Evolutionary conservation across 2,329 filamentous ascomycete species (phyloP).

Genomic region (Colletotrichum lupini): DNA sequence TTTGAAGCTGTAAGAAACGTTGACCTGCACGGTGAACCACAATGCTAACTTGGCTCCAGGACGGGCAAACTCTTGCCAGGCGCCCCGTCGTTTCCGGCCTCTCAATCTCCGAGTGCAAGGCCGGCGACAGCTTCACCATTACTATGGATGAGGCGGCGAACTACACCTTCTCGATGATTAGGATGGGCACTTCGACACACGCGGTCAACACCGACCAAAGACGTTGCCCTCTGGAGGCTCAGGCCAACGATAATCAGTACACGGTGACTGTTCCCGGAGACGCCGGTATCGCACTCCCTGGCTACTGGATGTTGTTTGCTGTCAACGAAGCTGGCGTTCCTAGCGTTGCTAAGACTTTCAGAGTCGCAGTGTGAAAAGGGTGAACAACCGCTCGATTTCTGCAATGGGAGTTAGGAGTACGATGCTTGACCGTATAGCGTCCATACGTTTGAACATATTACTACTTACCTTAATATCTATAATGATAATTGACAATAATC

Average conservation of each 20-base stretch:
- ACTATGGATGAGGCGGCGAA: slow-evolving; percentile 41
- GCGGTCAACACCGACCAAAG: slow-evolving; percentile 69
- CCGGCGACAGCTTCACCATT: slow-evolving; percentile 43
- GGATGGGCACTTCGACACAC: slow-evolving; percentile 62
- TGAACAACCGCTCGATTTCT: background rate
- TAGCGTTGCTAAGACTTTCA: slow-evolving; percentile 54
- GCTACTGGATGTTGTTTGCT: slow-evolving; percentile 65
- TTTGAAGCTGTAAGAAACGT: slow-evolving; percentile 45
- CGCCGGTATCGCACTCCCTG: slow-evolving; percentile 59
- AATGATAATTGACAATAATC: background rate
- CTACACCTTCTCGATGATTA: slow-evolving; percentile 54
- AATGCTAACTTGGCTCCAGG: slow-evolving; percentile 31
- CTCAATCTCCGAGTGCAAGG: slow-evolving; percentile 38
- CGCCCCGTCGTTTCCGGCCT: slow-evolving; percentile 55
- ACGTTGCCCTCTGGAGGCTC: slow-evolving; percentile 55
- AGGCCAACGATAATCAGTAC: slow-evolving; percentile 34
- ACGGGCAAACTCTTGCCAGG: slow-evolving; percentile 49
- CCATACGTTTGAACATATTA: background rate
- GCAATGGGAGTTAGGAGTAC: background rate
- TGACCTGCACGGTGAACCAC: background rate
- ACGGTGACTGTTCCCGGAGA: slow-evolving; percentile 55
- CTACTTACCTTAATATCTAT: background rate
- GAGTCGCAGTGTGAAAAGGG: slow-evolving; percentile 24
- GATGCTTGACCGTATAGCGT: background rate
- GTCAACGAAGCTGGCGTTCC: slow-evolving; percentile 55